Percentiles rank a stretch among this genome's conserved stretches.
Evolutionary conservation across 345 rosid genomes (phyloP).

Genomic region (Rhodomyrtus tomentosa): DNA sequence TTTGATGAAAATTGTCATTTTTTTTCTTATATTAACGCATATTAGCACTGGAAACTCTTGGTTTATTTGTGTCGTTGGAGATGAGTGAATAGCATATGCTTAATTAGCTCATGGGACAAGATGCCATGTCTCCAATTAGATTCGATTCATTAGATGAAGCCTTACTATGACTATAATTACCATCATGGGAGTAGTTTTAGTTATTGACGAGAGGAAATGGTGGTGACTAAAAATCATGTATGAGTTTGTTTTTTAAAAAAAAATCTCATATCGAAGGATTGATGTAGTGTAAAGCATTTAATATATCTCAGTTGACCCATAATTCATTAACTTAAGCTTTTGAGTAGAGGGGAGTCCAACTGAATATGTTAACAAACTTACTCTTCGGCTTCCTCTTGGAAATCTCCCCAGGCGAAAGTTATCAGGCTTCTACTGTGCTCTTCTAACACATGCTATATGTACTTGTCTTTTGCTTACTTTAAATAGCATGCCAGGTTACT

Average conservation of each 20-base stretch:
- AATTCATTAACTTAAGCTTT: too few species aligned
- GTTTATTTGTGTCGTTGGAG: not conserved
- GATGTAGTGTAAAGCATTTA: too few species aligned
- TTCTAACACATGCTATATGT: not conserved
- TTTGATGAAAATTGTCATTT: not conserved
- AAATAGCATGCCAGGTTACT: too few species aligned
- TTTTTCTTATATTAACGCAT: not conserved
- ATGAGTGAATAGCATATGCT: not conserved
- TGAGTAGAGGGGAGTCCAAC: too few species aligned
- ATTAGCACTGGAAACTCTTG: not conserved
- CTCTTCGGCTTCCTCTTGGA: too few species aligned
- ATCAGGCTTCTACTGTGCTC: too few species aligned
- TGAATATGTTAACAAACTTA: too few species aligned
- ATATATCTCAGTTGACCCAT: too few species aligned
- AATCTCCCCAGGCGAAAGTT: too few species aligned
- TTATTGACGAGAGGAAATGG: not conserved
- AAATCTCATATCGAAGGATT: too few species aligned
- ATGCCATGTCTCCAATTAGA: fast-evolving
- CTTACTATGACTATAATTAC: not conserved
- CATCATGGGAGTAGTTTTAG: not conserved
- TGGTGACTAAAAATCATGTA: not conserved
- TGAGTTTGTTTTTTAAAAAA: too few species aligned
- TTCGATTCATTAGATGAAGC: fast-evolving
- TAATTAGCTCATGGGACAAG: not conserved
- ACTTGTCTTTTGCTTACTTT: too few species aligned